A percentile compares a stretch with the other conserved stretches of the same genome.
Evolutionary conservation across 208 protist genomes (phyloP).

Genomic region (Trypanosoma lewisi): DNA sequence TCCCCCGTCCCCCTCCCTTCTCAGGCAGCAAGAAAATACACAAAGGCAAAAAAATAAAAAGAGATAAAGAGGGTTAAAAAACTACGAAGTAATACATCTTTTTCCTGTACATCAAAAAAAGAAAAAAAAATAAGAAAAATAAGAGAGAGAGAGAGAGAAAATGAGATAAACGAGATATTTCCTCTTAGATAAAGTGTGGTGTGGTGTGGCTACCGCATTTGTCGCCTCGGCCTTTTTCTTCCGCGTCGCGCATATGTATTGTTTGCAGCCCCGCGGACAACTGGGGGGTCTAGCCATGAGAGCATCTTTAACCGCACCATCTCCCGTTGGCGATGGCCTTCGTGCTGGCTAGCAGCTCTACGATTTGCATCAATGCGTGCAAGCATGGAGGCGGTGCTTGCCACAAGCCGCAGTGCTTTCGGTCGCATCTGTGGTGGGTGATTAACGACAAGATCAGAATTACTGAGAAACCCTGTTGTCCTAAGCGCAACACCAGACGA

Average conservation of each 20-base stretch:
- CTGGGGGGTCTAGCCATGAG: conserved; percentile 79
- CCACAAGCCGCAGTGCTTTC: conserved; percentile 79
- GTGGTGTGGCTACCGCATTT: not conserved
- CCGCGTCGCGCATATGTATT: conserved; percentile 84
- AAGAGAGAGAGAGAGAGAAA: not conserved
- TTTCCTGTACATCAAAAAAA: no score
- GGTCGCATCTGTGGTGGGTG: conserved; percentile 79
- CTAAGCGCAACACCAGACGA: conserved; percentile 66
- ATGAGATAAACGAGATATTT: no score
- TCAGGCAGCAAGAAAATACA: not conserved
- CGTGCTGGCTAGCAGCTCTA: conserved; percentile 55
- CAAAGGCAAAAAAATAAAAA: not conserved
- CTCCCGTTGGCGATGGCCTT: conserved; percentile 67
- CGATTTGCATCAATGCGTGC: conserved; percentile 86
- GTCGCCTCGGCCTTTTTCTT: conserved; percentile 48
- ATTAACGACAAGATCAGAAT: conserved; percentile 80
- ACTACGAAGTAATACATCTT: not conserved
- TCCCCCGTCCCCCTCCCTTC: not conserved
- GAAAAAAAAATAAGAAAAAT: not conserved
- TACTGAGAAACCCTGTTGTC: conserved; percentile 87
- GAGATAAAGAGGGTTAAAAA: not conserved
- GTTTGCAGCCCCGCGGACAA: conserved; percentile 77
- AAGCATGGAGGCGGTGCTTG: conserved; percentile 51
- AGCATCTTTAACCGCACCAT: conserved; percentile 61
- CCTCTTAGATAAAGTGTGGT: no score